phyloP scores from a whole-genome alignment of 139 green algal species.

The Micractinium sp. region DNA sequence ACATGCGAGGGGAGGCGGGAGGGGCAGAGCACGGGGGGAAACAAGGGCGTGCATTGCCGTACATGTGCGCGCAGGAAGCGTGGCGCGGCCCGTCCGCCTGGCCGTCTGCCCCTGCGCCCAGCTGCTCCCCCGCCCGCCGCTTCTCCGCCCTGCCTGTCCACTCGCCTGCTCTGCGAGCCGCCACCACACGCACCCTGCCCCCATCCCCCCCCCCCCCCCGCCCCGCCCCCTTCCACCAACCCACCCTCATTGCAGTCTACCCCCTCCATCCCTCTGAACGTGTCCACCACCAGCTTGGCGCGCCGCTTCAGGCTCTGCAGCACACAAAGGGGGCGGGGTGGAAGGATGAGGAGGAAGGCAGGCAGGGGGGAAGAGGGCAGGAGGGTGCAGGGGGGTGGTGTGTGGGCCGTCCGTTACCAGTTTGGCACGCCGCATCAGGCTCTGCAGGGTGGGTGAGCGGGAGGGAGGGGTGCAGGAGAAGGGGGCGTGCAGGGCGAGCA shows the following conservation, averaged over 20 bases:
- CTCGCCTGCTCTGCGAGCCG: too few species aligned
- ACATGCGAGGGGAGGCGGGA: too few species aligned
- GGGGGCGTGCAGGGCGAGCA: too few species aligned
- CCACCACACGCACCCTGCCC: neutral
- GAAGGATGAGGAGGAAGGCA: neutral
- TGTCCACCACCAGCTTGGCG: conserved; percentile 76
- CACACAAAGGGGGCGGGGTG: neutral
- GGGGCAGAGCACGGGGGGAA: too few species aligned
- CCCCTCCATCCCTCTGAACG: conserved; percentile 88
- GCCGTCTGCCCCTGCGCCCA: too few species aligned
- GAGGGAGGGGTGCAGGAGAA: neutral
- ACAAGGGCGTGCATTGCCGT: too few species aligned
- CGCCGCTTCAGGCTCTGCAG: conserved; percentile 82
- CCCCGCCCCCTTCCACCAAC: too few species aligned
- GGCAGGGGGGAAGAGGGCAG: neutral
- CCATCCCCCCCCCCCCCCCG: neutral
- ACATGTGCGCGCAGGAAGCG: too few species aligned
- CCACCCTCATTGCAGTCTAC: conserved; percentile 77
- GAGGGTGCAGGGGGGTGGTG: neutral
- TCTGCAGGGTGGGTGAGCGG: conserved; percentile 11
- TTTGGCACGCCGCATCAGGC: conserved; percentile 81
- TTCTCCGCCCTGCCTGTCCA: too few species aligned
- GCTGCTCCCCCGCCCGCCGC: too few species aligned
- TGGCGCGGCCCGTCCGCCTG: too few species aligned
- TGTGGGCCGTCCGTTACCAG: conserved; percentile 76